These are phyloP conservation scores for Colletotrichum siamense DNA, from an alignment of 2,329 filamentous ascomycete species.

Conservation along the genomic window DNA sequence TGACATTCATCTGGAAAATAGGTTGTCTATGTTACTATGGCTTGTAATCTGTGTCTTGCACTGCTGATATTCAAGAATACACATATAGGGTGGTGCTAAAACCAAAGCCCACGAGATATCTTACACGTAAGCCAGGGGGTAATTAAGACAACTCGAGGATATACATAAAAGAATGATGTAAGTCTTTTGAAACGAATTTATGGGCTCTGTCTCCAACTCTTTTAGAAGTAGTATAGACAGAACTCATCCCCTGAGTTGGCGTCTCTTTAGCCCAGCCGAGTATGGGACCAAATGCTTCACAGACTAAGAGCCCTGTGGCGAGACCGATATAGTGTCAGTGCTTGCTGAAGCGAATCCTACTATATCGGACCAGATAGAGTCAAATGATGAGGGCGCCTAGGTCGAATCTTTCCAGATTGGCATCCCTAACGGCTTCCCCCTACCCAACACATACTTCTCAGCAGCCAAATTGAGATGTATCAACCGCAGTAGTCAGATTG, in stretches of 20 bases:
- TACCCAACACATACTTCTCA: not conserved
- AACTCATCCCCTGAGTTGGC: accelerated
- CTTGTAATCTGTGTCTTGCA: not conserved
- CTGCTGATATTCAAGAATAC: not conserved
- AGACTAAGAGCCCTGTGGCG: not conserved
- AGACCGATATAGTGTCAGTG: accelerated
- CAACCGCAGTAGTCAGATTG: accelerated
- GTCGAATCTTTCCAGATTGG: not conserved
- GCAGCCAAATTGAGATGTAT: not conserved
- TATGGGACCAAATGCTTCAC: not conserved
- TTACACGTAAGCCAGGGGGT: too few species aligned
- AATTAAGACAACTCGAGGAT: too few species aligned
- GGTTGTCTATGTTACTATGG: not conserved
- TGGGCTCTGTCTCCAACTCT: not conserved
- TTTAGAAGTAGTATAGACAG: not conserved
- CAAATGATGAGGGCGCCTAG: not conserved
- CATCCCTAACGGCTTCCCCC: too few species aligned
- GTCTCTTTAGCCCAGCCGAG: not conserved
- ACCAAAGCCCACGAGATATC: too few species aligned
- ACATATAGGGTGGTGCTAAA: not conserved
- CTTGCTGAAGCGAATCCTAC: not conserved
- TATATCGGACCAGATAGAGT: accelerated
- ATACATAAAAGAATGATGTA: too few species aligned
- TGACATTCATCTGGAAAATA: not conserved
- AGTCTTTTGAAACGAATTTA: too few species aligned